Conservation (phyloP, 257 asterid genomes). For the Lithospermum erythrorhizon region DNA sequence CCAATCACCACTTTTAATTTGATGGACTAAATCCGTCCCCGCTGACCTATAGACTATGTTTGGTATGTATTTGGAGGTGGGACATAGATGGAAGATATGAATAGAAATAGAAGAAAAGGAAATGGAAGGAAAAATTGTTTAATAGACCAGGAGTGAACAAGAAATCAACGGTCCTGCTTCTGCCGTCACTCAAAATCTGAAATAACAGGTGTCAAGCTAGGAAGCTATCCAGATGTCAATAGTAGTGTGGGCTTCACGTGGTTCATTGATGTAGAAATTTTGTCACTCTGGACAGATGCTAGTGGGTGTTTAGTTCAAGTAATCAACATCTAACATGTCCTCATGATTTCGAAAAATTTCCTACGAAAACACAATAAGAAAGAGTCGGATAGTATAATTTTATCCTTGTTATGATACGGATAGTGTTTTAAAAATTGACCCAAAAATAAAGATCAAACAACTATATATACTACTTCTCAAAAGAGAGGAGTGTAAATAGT, state of each 20-base stretch:
- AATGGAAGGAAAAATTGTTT: neutral
- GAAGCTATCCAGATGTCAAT: neutral
- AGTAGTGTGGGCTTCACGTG: neutral
- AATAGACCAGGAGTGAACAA: neutral
- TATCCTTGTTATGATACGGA: too few species aligned
- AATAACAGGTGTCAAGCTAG: neutral
- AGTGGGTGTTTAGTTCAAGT: neutral
- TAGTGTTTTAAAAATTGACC: too few species aligned
- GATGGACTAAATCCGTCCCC: too few species aligned
- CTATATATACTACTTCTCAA: too few species aligned
- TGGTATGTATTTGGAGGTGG: neutral
- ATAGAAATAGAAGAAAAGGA: neutral
- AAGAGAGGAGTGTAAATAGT: too few species aligned
- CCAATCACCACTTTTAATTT: too few species aligned
- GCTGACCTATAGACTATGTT: too few species aligned
- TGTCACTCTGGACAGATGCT: neutral
- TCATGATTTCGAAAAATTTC: too few species aligned
- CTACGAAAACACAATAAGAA: too few species aligned
- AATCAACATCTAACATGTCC: too few species aligned
- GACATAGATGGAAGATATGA: neutral
- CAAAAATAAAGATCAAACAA: too few species aligned
- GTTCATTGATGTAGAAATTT: neutral
- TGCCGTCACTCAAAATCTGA: neutral
- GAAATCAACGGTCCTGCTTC: neutral
- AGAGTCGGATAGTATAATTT: too few species aligned